A percentile compares a stretch with the other conserved stretches of the same genome.
phyloP scores from a whole-genome alignment of 805 yeast genomes.

The Candida sithepensis region DNA sequence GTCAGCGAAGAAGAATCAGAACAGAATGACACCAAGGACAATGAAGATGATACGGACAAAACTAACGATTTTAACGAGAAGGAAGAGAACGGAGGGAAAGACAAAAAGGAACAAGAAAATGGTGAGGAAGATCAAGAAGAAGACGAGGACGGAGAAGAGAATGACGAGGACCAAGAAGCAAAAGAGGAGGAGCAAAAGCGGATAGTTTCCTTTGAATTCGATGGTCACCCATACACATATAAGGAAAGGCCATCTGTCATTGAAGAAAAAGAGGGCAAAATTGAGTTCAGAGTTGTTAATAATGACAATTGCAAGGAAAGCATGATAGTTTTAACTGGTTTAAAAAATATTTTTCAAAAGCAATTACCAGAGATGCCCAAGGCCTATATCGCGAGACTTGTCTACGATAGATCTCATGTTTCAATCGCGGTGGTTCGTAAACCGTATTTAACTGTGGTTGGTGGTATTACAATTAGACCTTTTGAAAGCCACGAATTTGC shows the following conservation, averaged over 20 bases:
- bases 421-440: constrained; percentile 95
- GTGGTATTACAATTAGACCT: constrained; percentile 96
- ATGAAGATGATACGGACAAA: constrained; percentile 12
- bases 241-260: constrained; percentile 92
- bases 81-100: constrained; percentile 11
- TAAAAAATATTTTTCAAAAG: constrained; percentile 93
- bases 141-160: constrained; percentile 25
- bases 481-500: constrained; percentile 90
- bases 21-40: not conserved
- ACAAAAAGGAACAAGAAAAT: constrained; percentile 10
- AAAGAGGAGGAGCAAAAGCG: constrained; percentile 41
- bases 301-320: constrained; percentile 87
- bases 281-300: constrained; percentile 94
- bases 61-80: constrained; percentile 9
- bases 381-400: constrained; percentile 91
- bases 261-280: constrained; percentile 89
- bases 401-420: constrained; percentile 89
- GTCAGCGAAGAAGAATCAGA: not conserved
- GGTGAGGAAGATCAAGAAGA: constrained; percentile 20
- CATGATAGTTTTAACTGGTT: constrained; percentile 88
- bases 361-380: constrained; percentile 99
- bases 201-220: constrained; percentile 52
- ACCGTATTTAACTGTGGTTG: constrained; percentile 85
- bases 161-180: constrained; percentile 27
- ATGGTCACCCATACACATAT: constrained; percentile 76